Evolutionary conservation across 2,329 filamentous ascomycete species (phyloP).

Genomic region (Hypoxylon sp.): DNA sequence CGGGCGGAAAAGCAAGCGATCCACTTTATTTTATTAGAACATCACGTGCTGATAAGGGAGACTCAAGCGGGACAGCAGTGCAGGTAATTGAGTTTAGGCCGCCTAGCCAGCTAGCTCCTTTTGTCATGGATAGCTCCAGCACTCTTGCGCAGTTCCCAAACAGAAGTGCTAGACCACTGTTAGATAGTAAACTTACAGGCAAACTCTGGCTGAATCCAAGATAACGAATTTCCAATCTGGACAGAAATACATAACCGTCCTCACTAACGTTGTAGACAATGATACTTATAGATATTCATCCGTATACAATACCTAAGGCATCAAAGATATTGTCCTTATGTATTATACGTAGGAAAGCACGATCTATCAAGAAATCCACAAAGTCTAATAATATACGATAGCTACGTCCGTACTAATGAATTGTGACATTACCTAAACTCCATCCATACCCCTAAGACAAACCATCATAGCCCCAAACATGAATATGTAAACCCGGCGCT

Average conservation of each 20-base stretch:
- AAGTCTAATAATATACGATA: not conserved
- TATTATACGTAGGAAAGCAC: too few relatives aligned
- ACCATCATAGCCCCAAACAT: not conserved
- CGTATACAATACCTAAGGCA: too few relatives aligned
- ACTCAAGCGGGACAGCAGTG: not conserved
- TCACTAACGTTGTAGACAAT: too few relatives aligned
- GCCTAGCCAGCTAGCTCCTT: not conserved
- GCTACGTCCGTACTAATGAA: not conserved
- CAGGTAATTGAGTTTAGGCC: slow-evolving; percentile 11
- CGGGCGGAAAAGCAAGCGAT: slow-evolving; percentile 35
- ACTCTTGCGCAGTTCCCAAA: too few relatives aligned
- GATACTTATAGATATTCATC: too few relatives aligned
- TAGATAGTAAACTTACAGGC: too few relatives aligned
- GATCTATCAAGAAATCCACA: not conserved
- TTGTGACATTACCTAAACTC: not conserved
- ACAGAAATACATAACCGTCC: too few relatives aligned
- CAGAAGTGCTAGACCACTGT: too few relatives aligned
- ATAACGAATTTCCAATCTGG: too few relatives aligned
- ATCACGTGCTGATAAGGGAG: slow-evolving; percentile 42
- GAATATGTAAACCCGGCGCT: not conserved
- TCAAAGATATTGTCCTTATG: too few relatives aligned
- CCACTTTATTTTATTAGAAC: slow-evolving; percentile 27
- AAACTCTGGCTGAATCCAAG: too few relatives aligned
- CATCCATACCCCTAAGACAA: not conserved
- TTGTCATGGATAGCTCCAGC: not conserved